Base-by-base conservation (phyloP, 2,329 filamentous ascomycete species). In the Bipolaris bicolor region DNA sequence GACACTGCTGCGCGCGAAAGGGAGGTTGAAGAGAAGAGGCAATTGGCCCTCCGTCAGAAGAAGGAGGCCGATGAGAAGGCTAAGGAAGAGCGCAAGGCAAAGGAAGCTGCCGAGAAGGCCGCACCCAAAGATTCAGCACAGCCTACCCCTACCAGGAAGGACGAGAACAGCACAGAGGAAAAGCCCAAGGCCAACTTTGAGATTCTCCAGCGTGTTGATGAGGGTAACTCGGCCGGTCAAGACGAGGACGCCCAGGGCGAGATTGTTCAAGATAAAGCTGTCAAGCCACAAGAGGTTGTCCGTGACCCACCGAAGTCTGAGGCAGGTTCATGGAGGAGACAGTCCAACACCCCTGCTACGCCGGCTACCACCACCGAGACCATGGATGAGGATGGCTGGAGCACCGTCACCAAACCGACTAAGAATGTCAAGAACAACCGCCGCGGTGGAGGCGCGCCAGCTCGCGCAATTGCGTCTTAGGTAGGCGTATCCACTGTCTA, bases 1-100 rank as follows among this genome's bases (percentile, higher is more conserved):
- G 93, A 99, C 78, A 98, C 94, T 45, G 90, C 91, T 44, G 86
- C 92, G 13, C 88, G 91, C 65, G 94, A 98, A 81, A 89, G 88
- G 69, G 89, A 96, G 76, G 88, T 99, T 56, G 94, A 96, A 71
- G 92, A 97, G 80, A 96, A 92, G 84, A 86, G 90, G 64, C 82
- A 90, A 70, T 82, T 90, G 57, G 84, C 86, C 6, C 62, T 92
- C 24, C 88, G 88, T 63, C 88, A 95, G 77, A 96, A 96, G 86
- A 90, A 89, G 73, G 92, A 96, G 68, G 87, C 89, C 0, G 91
- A 95, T 1, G 91, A 95, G 62, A 95, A 93, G 81, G 89, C 86
- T 43, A 92, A 91, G 77, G 91, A 87, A 49, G 87, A 88, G 64
- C 86, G 83, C 75, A 79, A 78, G 54, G 77, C 78, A 29, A 83